phyloP scores from a whole-genome alignment of 768 basidiomycete species.

The Tephrocybe sp. region DNA sequence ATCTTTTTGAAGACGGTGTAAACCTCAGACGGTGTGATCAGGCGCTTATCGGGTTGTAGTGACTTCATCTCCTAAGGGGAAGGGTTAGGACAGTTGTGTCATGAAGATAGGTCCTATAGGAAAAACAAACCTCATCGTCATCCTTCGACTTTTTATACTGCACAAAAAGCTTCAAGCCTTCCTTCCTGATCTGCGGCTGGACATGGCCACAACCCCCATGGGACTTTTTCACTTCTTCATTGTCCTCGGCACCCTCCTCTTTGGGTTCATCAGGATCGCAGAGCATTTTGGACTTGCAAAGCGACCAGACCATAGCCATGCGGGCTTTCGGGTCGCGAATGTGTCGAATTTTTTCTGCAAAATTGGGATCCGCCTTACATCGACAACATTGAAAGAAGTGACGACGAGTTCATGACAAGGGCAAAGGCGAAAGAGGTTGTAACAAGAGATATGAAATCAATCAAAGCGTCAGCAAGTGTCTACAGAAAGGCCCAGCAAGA shows the following conservation, averaged over 20 bases:
- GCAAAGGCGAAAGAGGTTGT: constrained; percentile 16
- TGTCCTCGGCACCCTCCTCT: constrained; percentile 76
- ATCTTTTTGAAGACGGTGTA: constrained; percentile 97
- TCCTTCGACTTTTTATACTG: constrained; percentile 96
- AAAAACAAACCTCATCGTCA: constrained; percentile 83
- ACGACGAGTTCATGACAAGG: constrained; percentile 25
- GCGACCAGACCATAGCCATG: constrained; percentile 82
- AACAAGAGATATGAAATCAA: constrained; percentile 53
- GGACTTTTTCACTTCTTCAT: constrained; percentile 79
- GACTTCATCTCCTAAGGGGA: constrained; percentile 70
- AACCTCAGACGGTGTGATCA: constrained; percentile 85
- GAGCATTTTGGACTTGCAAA: constrained; percentile 84
- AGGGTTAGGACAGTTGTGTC: constrained; percentile 6
- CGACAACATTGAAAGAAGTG: constrained; percentile 24
- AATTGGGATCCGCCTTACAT: constrained; percentile 79
- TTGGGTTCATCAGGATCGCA: constrained; percentile 91
- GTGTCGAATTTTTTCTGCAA: constrained; percentile 86
- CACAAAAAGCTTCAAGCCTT: constrained; percentile 91
- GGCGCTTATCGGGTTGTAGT: constrained; percentile 77
- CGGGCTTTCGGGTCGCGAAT: constrained; percentile 84
- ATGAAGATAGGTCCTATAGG: constrained; percentile 1
- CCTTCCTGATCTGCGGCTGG: constrained; percentile 90
- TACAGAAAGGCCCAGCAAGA: constrained; percentile 28
- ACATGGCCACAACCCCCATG: constrained; percentile 97
- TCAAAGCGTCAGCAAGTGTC: constrained; percentile 67